phyloP scores from a whole-genome alignment of 2,329 filamentous ascomycete genomes.

The Cercospora nicotianae region DNA sequence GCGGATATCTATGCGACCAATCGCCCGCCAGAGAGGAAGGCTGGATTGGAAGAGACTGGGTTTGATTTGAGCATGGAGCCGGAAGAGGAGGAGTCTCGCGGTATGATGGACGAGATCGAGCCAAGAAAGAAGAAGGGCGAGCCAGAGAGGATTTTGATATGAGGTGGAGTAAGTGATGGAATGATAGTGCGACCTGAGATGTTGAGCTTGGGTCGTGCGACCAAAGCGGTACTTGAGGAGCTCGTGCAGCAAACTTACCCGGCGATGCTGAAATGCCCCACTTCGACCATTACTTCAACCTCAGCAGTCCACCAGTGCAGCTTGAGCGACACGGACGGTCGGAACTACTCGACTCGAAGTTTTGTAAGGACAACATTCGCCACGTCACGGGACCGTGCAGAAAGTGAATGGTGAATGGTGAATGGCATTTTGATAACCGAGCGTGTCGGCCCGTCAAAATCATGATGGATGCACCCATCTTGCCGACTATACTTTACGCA shows the following conservation, averaged over 20 bases:
- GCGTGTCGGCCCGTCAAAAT: background rate
- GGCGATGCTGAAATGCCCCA: background rate
- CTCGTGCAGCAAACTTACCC: background rate
- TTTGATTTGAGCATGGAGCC: conserved; percentile 33
- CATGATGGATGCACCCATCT: background rate
- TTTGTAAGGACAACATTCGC: background rate
- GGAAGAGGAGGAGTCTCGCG: conserved; percentile 19
- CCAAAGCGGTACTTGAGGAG: background rate
- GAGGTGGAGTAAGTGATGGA: background rate
- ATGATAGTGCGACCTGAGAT: background rate
- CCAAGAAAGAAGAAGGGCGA: conserved; percentile 37
- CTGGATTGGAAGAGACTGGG: conserved; percentile 35
- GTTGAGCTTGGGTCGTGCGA: background rate
- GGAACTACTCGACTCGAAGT: background rate
- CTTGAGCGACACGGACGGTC: background rate
- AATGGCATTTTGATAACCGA: background rate
- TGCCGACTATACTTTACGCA: background rate
- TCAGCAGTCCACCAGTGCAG: background rate
- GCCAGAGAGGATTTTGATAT: conserved; percentile 40
- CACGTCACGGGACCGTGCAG: background rate
- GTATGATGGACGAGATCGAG: conserved; percentile 37
- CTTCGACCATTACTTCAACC: background rate
- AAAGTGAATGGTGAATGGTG: background rate
- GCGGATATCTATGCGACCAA: conserved; percentile 92
- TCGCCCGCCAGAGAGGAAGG: conserved; percentile 44